Base-by-base conservation (phyloP, 148 eudicot species). In the Rhododendron ferrugineum region DNA sequence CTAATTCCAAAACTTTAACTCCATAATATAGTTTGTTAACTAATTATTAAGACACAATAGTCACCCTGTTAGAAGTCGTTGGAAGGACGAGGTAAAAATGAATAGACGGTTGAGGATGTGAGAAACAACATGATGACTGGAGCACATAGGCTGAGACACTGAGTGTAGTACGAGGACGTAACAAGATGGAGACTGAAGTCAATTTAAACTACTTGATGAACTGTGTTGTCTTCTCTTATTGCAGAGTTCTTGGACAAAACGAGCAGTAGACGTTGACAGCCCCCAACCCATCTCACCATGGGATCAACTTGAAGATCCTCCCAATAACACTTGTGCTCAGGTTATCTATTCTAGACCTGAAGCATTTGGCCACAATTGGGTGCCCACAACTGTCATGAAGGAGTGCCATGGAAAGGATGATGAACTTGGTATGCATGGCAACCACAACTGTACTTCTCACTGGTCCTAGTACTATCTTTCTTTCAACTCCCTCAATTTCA, bases 241-340 rank as follows among this genome's bases (percentile, higher is more conserved):
- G 79, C 84, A 96, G 98, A 94, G 90, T 89, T 96, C 98, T 87
- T 96, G 98, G 98, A 91, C 95, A 54, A 93, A 93, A 89, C 90
- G 88, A 84, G 93, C 94, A 62, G 89, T 90, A 64, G 98, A 94
- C 86, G 93, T 90, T 89, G 93, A 93, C 49, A 91, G 93, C 85
- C 86, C 92, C 54, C 92, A 83, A 88, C 85, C 86, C 78, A 77
- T 87, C 85, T 88, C 92, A 78, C 89, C 92, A 54, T 90, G 93
- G 88, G 92, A 92, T 75, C 89, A 89, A 68, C 83, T 58, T 50
- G 91, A 90, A 85, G 93, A 89, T 83, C 87, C 91, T 34, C 94
- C 95, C 76, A 92, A 95, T 87, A 92, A 95, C 87, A 93, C 95
- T 64, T 93, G 93, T 86, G 98, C 92, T 80, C 96, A 89, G 90